Base-by-base conservation (phyloP, 139 green algal genomes). In the Diplosphaera chodatii region DNA sequence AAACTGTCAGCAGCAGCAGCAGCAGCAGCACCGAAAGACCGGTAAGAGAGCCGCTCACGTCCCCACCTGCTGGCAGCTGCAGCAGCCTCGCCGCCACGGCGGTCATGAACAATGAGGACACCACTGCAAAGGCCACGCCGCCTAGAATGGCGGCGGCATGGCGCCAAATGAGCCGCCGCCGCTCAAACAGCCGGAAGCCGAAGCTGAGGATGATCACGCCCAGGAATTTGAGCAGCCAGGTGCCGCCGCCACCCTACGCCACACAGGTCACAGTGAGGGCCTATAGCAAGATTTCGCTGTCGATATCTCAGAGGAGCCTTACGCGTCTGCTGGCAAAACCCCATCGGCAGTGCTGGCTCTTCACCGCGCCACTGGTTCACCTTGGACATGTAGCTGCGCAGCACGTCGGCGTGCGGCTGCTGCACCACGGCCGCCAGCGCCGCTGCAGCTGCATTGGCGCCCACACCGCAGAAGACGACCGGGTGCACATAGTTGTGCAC, bases 171-270 rank as follows among this genome's bases (percentile, higher is more conserved):
- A 93, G 86, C 27, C 87, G 78, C 13, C 92, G 84, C 86, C 93
- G 83, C 15, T 68, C 68, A 66, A 80, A 86, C 25, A 93, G 78
- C 27, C 83, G 77, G 87, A 96, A 97, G 30, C 87, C 92, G 74
- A 96, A 96, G 73, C 68, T 85, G 18, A 96, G 80, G 77, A 97
- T 93, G 56, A 97, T 89, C 8, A 86, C 80, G 25, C 91, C 91
- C 66, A 97, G 83, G 66, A 96, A 90, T 37, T 67, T 81, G 84
- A 96, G 94, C 67, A 97, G 78, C 33, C 91, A 68, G 80, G 95
- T 83, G 20, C 92, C 92, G 0, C 89, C 85, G 29, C 90, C 75
- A 85, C 77, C 29, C 77, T 40, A 13, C 73, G 16, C 6, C 29
- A 68, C 5, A 27, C 64, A 37, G n/a, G n/a, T n/a, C n/a, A n/a